A percentile compares a stretch with the other conserved stretches of the same genome.
Conservation (phyloP, 176 grass and related monocot species). For the Juncus effusus region DNA sequence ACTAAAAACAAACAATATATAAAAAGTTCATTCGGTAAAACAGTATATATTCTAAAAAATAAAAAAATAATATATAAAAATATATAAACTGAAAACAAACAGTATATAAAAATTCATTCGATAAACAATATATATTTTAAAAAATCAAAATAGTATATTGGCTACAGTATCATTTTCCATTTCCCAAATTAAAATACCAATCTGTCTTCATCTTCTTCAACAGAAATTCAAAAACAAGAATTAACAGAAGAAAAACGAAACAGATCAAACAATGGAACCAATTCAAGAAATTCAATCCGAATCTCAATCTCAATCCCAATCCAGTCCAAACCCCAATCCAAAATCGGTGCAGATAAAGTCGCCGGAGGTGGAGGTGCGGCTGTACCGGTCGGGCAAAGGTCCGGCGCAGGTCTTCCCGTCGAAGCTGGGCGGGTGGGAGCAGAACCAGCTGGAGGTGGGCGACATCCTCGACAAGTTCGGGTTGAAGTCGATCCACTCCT, state of each 20-base stretch:
- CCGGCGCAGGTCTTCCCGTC: constrained; percentile 67
- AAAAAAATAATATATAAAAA: too few species aligned
- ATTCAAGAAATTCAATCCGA: constrained; percentile 20
- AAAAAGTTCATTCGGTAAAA: too few species aligned
- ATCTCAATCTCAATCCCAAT: not conserved
- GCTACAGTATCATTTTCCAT: too few species aligned
- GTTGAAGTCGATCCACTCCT: constrained; percentile 75
- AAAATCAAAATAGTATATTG: too few species aligned
- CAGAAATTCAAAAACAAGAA: constrained; percentile 5
- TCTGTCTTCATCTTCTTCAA: too few species aligned
- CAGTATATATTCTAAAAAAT: too few species aligned
- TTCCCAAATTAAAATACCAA: too few species aligned
- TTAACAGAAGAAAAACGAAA: not conserved
- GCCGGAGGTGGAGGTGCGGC: constrained; percentile 73
- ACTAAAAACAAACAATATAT: too few species aligned
- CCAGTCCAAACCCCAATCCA: constrained; percentile 31
- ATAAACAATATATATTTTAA: too few species aligned
- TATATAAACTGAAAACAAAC: too few species aligned
- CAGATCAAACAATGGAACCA: constrained; percentile 12
- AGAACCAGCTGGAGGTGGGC: constrained; percentile 85
- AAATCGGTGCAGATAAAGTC: constrained; percentile 39
- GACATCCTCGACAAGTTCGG: constrained; percentile 83
- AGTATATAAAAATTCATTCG: too few species aligned
- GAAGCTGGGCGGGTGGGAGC: constrained; percentile 61
- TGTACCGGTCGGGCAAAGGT: constrained; percentile 58